Evolutionary conservation across 192 early-diverging fungal species (phyloP).

Genomic region (Pilaira anomala): DNA sequence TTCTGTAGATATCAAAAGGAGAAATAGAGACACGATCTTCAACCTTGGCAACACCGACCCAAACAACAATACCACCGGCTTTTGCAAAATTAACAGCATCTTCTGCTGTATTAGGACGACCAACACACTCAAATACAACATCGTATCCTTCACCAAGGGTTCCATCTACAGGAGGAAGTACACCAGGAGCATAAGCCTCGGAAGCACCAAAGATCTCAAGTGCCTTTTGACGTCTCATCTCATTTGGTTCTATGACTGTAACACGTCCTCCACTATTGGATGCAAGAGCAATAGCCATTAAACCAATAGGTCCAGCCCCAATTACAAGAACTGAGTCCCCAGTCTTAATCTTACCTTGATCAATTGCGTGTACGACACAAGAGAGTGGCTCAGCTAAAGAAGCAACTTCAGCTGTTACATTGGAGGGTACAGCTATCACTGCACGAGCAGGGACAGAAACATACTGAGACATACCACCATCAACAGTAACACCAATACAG

Average conservation of each 20-base stretch:
- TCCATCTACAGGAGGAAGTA: conserved; percentile 12
- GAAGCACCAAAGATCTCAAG: conserved; percentile 32
- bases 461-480: conserved; percentile 52
- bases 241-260: conserved; percentile 42
- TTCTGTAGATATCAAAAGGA: conserved; percentile 49
- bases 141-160: conserved; percentile 42
- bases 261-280: conserved; percentile 39
- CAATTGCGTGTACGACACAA: conserved; percentile 51
- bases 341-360: conserved; percentile 41
- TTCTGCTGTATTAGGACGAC: conserved; percentile 41
- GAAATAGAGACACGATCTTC: conserved; percentile 38
- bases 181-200: conserved; percentile 24
- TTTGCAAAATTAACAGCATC: conserved; percentile 40
- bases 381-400: conserved; percentile 51
- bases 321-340: conserved; percentile 44
- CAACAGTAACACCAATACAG: conserved; percentile 46
- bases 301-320: conserved; percentile 52
- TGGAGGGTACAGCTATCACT: conserved; percentile 29
- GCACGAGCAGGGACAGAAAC: conserved; percentile 40
- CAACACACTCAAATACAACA: conserved; percentile 53
- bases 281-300: conserved; percentile 46
- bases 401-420: conserved; percentile 42
- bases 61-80: conserved; percentile 45
- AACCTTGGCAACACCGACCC: conserved; percentile 51
- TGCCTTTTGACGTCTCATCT: conserved; percentile 37